Base-by-base conservation (phyloP, 768 basidiomycete species). In the Phylloporus rhodoxanthus region DNA sequence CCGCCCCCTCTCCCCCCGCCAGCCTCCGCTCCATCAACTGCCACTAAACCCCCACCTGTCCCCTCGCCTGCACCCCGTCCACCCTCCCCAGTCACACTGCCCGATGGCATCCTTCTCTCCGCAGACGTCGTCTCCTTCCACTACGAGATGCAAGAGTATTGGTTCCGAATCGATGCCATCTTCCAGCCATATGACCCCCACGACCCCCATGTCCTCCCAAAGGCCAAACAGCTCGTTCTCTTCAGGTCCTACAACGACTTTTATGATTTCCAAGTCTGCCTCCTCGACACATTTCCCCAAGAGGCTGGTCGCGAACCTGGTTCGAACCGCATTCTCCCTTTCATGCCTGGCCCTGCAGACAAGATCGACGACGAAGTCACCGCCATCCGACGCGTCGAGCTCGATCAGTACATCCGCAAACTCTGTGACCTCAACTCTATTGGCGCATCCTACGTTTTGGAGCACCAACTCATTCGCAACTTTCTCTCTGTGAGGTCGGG, bases 221-320 rank as follows among this genome's bases (percentile, higher is more conserved):
- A 77, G 10, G 80, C 87, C 11, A 85, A 81, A 57, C 81, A 85
- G 29, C 82, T 98, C 49, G 82, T 92, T 56, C 76, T 98, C 38
- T 99, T 95, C 72, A 81, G 96, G 44, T 84, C 90, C 21, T 99
- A 99, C 75, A 89, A 94, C 60, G 95, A 99, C 68, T 99, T 99
- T 68, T 97, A 95, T 70, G 90, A 94, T 60, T 97, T 97, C 68
- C 96, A 99, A 63, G 87, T 96, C 48, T 74, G 80, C 5, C 79
- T 99, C 20, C 80, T 98, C 53, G 80, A 92, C 40, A 75, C 78
- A 0, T 97, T 94, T 69, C 93, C 94, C 7, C 78, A 78, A 39
- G 96, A 99, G 70, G 96, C 92, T 13, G 96, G 96, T 19, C 80
- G 89, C 14, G 70, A 83, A 30, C 73, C 79, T 9, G 75, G 75